Conservation (phyloP, 2,329 filamentous ascomycete genomes). For the Teratosphaeria gauchensis region DNA sequence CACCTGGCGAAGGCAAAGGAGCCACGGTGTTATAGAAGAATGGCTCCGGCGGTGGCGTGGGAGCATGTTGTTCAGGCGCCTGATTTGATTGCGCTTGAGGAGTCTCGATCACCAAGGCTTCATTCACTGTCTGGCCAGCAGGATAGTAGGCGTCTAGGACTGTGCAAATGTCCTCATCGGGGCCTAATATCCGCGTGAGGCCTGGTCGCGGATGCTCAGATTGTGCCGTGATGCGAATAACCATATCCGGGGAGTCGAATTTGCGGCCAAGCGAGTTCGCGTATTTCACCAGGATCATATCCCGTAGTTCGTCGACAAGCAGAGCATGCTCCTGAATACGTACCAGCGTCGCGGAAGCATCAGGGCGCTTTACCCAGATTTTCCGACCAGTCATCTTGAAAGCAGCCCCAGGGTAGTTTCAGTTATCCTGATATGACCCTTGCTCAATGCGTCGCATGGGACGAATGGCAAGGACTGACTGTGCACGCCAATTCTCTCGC, state of each 20-base stretch:
- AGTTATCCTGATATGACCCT: not conserved
- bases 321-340: conserved; percentile 78
- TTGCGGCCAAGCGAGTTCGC: conserved; percentile 79
- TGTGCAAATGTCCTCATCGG: conserved; percentile 73
- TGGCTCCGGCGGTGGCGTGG: conserved; percentile 28
- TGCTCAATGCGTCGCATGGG: not conserved
- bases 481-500: not conserved
- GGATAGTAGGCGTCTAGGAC: conserved; percentile 80
- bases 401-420: not conserved
- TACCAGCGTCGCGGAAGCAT: conserved; percentile 78
- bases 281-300: conserved; percentile 87
- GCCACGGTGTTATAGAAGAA: conserved; percentile 26
- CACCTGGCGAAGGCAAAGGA: conserved; percentile 73
- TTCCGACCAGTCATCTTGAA: conserved; percentile 47
- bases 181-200: conserved; percentile 60
- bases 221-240: conserved; percentile 55
- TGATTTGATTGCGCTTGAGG: conserved; percentile 56
- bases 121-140: conserved; percentile 75
- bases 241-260: conserved; percentile 86
- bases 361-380: conserved; percentile 87
- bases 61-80: conserved; percentile 67
- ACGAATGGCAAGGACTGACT: not conserved
- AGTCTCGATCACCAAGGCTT: conserved; percentile 85
- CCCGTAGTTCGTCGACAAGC: conserved; percentile 78
- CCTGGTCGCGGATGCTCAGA: conserved; percentile 11